phyloP scores from a whole-genome alignment of 805 yeast genomes.

The Kluyveromyces wickerhamii region DNA sequence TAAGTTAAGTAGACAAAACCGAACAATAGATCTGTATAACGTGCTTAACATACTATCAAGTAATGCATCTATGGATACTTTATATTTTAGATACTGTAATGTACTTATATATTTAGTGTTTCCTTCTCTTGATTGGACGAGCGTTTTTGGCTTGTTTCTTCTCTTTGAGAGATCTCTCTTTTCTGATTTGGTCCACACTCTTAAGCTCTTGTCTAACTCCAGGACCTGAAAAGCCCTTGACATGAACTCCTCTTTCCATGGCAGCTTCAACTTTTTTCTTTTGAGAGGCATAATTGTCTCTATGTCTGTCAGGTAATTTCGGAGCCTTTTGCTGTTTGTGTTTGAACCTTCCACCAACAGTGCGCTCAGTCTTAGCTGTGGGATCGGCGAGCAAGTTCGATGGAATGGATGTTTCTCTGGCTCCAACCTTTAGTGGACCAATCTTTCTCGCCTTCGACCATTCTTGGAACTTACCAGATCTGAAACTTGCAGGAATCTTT shows the following conservation, averaged over 20 bases:
- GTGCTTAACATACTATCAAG: too few relatives aligned
- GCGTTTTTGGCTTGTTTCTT: slow-evolving; percentile 78
- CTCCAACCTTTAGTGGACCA: slow-evolving; percentile 46
- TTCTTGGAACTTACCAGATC: slow-evolving; percentile 84
- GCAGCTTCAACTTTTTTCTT: slow-evolving; percentile 79
- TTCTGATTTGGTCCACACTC: slow-evolving; percentile 69
- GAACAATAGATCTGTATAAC: too few relatives aligned
- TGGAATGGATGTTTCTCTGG: slow-evolving; percentile 37
- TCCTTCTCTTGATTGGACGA: slow-evolving; percentile 51
- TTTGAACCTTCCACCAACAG: slow-evolving; percentile 45
- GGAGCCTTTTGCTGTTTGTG: slow-evolving; percentile 78
- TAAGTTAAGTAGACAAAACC: too few relatives aligned
- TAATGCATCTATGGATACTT: too few relatives aligned
- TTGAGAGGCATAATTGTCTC: slow-evolving; percentile 81
- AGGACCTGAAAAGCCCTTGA: slow-evolving; percentile 52
- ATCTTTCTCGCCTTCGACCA: slow-evolving; percentile 75
- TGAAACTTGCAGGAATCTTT: slow-evolving; percentile 81
- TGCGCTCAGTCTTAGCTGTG: slow-evolving; percentile 20
- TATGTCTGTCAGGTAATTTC: slow-evolving; percentile 76
- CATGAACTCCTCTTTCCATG: slow-evolving; percentile 58
- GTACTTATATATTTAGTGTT: slow-evolving; percentile 13
- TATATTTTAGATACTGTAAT: too few relatives aligned
- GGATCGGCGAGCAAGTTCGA: slow-evolving; percentile 30
- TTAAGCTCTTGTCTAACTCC: slow-evolving; percentile 46
- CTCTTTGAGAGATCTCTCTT: slow-evolving; percentile 60